Evolutionary conservation across 164 flowering plant genomes (phyloP).

Genomic region (Liquidambar formosana): DNA sequence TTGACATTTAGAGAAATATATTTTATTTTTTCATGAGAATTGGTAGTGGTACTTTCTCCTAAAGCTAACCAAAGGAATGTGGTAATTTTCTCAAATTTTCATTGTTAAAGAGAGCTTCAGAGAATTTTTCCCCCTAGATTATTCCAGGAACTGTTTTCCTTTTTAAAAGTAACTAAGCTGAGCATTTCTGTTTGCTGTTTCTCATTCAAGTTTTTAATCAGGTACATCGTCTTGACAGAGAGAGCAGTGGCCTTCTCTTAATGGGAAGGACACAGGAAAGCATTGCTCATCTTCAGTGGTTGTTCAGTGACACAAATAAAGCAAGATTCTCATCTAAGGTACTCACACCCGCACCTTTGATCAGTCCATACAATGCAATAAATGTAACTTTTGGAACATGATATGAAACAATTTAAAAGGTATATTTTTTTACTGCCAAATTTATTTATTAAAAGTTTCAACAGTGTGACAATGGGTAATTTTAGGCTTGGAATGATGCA

Average conservation of each 20-base stretch:
- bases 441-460: background rate
- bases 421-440: background rate
- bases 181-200: conserved; percentile 2
- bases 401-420: background rate
- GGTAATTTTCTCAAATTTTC: too few relatives aligned
- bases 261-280: conserved; percentile 89
- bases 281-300: conserved; percentile 53
- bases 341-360: background rate
- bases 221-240: conserved; percentile 96
- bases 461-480: background rate
- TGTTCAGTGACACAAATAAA: conserved; percentile 56
- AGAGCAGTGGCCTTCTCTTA: conserved; percentile 79
- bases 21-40: too few relatives aligned
- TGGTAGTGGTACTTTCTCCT: too few relatives aligned
- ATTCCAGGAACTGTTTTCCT: too few relatives aligned
- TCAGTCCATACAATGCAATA: background rate
- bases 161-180: too few relatives aligned
- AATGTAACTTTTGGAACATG: too few relatives aligned
- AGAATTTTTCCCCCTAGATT: too few relatives aligned
- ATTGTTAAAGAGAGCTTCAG: too few relatives aligned
- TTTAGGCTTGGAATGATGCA: conserved; percentile 72
- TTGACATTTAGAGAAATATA: too few relatives aligned
- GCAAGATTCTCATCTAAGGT: conserved; percentile 60
- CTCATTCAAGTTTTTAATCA: conserved; percentile 17
- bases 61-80: too few relatives aligned